Evolutionary conservation across 306 rosid genomes (phyloP), one percentile per base, ranked within the genome.

Genomic region (Luffa aegyptiaca): DNA sequence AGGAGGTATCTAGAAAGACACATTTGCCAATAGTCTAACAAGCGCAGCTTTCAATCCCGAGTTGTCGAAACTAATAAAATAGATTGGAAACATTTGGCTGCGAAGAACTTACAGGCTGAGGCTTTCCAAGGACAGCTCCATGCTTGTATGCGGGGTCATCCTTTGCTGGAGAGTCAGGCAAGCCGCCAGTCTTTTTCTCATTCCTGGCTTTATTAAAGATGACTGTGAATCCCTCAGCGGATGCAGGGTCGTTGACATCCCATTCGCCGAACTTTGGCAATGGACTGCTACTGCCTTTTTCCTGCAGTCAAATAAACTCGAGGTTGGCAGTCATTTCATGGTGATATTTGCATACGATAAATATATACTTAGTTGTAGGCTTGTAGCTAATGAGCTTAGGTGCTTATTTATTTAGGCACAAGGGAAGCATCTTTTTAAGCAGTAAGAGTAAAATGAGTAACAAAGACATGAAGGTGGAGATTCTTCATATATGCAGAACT

Each of bases 251-350:
- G 64, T 88, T 93, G 68, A 91, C 94, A 68, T 93, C 93, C 97
- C 97, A 93, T 72, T 91, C 97, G 44, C 96, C 96, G 73, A 93
- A 93, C 87, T 92, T 92, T 7, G 97, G 94, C 41, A 92, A 71
- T 37, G 97, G 85, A 72, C 82, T 79, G 57, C 82, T 79, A 49
- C 78, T 86, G 75, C 86, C 90, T 44, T 80, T 88, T 44, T 88
- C 97, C 93, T 90, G 79, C 21, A 26, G 41, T 70, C 12, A 61
- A 61, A 55, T 70, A 44, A 78, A 18, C 72, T 81, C 46, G 31
- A 26, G 55, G 48, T 8, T 75, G 48, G 63, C 63, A 82, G 53
- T 76, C 81, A 90, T 53, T 88, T 84, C 94, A 93, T 88, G 10
- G 61, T 13, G 11, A 31, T 56, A 63, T 18, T 35, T 10, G 63